Base-by-base conservation (phyloP, 2,329 filamentous ascomycete species). In the Trichoderma pleuroti region DNA sequence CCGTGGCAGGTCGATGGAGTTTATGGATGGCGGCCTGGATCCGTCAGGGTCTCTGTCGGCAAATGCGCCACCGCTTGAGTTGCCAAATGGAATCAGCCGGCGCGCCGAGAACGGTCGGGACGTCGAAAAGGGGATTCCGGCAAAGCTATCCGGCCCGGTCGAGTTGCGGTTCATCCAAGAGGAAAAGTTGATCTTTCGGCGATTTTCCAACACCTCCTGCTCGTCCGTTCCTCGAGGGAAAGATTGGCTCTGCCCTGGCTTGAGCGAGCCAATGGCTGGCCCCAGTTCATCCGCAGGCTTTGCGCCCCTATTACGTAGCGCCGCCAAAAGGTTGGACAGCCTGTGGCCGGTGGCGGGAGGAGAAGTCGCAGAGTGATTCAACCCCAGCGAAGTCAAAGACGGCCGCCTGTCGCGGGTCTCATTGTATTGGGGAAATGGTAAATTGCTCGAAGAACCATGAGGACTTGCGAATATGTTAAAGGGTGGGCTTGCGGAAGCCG, bases 231-330 rank as follows among this genome's bases (percentile, higher is more conserved):
- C 85, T 21, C 87, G 84, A 7, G 93, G 93, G 74, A 96, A 89
- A 0, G 93, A 95, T 76, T 93, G 92, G 75, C 92, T 94, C 77
- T 95, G 92, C 0, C 88, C 86, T 34, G 87, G 81, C 76, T 92
- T 93, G 16, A 94, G 82, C 24, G 87, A 89, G 1, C 93, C 93
- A 9, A 94, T 80, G 1, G 87, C 84, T 7, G 90, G 90, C 0
- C 90, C 90, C 8, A 75, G 76, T 1, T 80, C 78, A 49, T 80
- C 78, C 14, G 85, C 77, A 0, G 85, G 85, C 79, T 93, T 93
- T 6, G 86, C 83, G 30, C 86, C 86, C 68, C 87, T 85, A 56
- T 88, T 88, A 63, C 90, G 88, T 75, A 86, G 89, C 64, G 83
- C 84, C 65, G 92, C 89, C 34, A 93, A 79, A 4, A 90, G 79